Evolutionary conservation across 371 early-diverging fungal genomes (phyloP), one percentile per base, ranked within the genome.

Genomic region (Thermomucor indicae-seudaticae): DNA sequence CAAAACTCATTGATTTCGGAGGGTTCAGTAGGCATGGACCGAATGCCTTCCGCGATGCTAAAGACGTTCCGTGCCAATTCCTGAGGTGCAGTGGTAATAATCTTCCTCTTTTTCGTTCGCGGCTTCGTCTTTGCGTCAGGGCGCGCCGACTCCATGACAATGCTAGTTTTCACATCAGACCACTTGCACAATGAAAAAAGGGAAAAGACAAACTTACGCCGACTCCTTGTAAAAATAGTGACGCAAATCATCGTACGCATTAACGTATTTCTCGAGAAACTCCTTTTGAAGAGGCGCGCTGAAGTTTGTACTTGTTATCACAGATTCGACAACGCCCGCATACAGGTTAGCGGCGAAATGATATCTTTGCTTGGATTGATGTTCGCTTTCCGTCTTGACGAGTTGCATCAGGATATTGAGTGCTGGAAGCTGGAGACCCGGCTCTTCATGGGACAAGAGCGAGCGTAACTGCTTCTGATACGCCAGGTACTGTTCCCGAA

Each of bases 221-320:
- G 88, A 55, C 57, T 84, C 65, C 57, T 88, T 85, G 62, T 81
- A 81, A 56, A 92, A 89, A 62, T 88, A 87, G 54, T 81, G 80
- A 57, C 91, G 79, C 37, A 93, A 62, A 58, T 95, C 96, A 53
- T 89, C 91, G 61, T 88, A 92, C 8, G 70, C 66, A 63, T 88
- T 83, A 49, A 86, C 59, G 41, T 87, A 91, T 39, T 88, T 85
- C 35, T 86, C 84, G 4, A 80, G 60, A 14, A 88, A 63, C 51
- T 79, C 76, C 8, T 69, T 75, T 38, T 76, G 58, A 24, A 89
- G 50, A 7, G 78, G 81, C n/a, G 80, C 76, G 23, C 71, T 80
- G 22, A 86, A 75, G 34, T 79, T 75, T n/a, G 59, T 24, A 51
- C 72, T 78, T 38, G 56, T 56, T 37, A 89, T 47, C 11, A 90